Evolutionary conservation across 2,329 filamentous ascomycete genomes (phyloP), one percentile per base, ranked within the genome.

Genomic region (Plenodomus lindquistii): DNA sequence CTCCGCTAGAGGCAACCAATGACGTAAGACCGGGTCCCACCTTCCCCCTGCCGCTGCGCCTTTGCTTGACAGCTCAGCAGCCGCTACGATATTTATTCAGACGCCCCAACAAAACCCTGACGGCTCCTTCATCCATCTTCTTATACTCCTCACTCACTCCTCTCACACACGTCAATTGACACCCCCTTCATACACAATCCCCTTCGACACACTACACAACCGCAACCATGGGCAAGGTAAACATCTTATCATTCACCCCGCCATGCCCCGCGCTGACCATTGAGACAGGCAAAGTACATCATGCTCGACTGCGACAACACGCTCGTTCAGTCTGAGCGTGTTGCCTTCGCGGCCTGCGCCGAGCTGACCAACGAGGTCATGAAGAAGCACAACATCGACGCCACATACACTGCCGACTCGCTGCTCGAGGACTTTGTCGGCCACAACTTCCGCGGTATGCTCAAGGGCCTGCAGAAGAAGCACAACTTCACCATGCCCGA

Each of bases 401-500:
- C 84, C 62, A 84, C 82, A 69, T 96, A 95, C 79, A 91, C 88
- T 3, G 88, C 88, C 66, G 83, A 86, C 40, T 81, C 85, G 51
- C 85, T 96, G 56, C 89, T 96, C 76, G 78, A 81, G 62, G 89
- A 96, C 76, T 96, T 95, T 66, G 90, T 96, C 62, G 91, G 92
- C 64, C 88, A 94, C 73, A 96, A 95, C 82, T 96, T 96, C 82
- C 89, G 91, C 61, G 89, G 90, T 75, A 96, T 96, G 89, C 86
- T 96, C 76, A 74, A 79, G 50, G 85, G 84, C 52, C 84, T 96
- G 52, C 85, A 91, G 74, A 77, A 84, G 72, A 87, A 88, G 73
- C 85, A 89, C 79, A 79, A 81, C 73, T 93, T 96, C 75, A 75
- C 80, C 44, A 83, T 96, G 75, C 63, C 74, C 20, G 72, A 80